Percentiles rank a stretch among this genome's conserved stretches.
Conservation (phyloP, 768 basidiomycete species). For the Russula olivacea region DNA sequence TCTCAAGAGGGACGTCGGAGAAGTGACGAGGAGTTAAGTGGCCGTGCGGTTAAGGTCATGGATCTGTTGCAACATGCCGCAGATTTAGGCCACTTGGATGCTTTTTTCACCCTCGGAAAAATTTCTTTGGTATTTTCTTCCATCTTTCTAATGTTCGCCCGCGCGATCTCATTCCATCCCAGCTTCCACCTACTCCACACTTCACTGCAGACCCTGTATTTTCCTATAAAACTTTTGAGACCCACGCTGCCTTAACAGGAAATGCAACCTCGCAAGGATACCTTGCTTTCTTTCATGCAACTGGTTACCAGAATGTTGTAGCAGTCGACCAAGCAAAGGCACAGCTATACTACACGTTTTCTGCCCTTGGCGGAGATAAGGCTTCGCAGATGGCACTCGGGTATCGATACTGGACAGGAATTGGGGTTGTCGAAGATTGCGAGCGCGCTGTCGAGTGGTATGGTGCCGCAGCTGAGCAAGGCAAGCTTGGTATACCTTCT, state of each 20-base stretch:
- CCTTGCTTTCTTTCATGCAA: slow-evolving; percentile 83
- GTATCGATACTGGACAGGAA: slow-evolving; percentile 94
- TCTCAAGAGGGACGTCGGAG: slow-evolving; percentile 40
- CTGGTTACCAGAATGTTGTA: slow-evolving; percentile 66
- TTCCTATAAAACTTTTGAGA: slow-evolving; percentile 57
- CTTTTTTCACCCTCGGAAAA: slow-evolving; percentile 59
- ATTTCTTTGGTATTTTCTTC: slow-evolving; percentile 51
- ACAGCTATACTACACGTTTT: slow-evolving; percentile 89
- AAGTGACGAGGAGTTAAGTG: slow-evolving; percentile 59
- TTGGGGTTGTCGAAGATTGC: slow-evolving; percentile 86
- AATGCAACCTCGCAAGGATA: slow-evolving; percentile 83
- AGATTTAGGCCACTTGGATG: slow-evolving; percentile 70
- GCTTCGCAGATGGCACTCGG: slow-evolving; percentile 90
- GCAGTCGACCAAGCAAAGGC: slow-evolving; percentile 73
- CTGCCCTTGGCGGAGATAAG: slow-evolving; percentile 80
- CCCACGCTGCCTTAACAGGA: slow-evolving; percentile 64
- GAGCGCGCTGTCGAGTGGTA: slow-evolving; percentile 83
- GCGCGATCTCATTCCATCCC: neutral
- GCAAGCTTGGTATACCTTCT: slow-evolving; percentile 35
- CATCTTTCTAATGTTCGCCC: neutral
- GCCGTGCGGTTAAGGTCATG: slow-evolving; percentile 74
- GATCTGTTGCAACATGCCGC: slow-evolving; percentile 77
- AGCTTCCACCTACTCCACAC: slow-evolving; percentile 72
- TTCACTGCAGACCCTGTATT: slow-evolving; percentile 55
- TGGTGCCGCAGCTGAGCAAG: slow-evolving; percentile 79